Percentiles rank a stretch among this genome's conserved stretches.
These are phyloP conservation scores for Torulaspora gathmanii DNA, from an alignment of 805 yeast species.

Conservation along the genomic window DNA sequence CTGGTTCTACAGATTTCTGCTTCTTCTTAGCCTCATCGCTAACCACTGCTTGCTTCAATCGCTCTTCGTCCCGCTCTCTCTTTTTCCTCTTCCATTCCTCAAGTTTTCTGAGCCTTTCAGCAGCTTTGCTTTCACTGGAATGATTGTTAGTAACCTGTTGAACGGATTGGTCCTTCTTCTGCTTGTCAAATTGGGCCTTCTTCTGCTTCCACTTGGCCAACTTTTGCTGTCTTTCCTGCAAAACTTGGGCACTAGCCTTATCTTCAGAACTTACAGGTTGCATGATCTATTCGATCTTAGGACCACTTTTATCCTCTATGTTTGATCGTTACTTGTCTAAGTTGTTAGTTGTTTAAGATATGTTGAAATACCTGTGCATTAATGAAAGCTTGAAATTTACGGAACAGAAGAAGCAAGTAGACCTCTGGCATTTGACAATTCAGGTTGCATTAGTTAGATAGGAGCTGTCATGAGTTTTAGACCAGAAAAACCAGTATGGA, in stretches of 20 bases:
- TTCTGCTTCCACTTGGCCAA: constrained; percentile 58
- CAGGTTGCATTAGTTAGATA: neutral
- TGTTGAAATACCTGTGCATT: neutral
- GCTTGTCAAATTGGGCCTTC: constrained; percentile 39
- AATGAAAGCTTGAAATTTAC: neutral
- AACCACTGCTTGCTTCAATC: neutral
- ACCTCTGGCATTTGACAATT: neutral
- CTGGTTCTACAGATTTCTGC: neutral
- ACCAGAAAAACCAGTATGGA: constrained; percentile 38
- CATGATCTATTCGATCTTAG: constrained; percentile 8
- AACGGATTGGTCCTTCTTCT: constrained; percentile 16
- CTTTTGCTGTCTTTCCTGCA: constrained; percentile 45
- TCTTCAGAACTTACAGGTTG: constrained; percentile 22
- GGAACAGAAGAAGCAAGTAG: neutral
- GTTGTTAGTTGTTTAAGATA: neutral
- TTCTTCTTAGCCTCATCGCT: neutral
- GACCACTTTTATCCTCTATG: neutral
- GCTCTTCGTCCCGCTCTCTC: constrained; percentile 19
- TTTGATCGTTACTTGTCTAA: neutral
- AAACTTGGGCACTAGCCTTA: constrained; percentile 36
- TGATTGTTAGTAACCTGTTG: constrained; percentile 7
- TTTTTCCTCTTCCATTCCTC: constrained; percentile 52
- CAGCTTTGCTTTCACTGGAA: constrained; percentile 10
- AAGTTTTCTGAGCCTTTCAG: constrained; percentile 38
- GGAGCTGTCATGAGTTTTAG: constrained; percentile 14